These are phyloP conservation scores for Ganoderma boninense DNA, from an alignment of 1,284 basidiomycete genomes.

Conservation along the genomic window DNA sequence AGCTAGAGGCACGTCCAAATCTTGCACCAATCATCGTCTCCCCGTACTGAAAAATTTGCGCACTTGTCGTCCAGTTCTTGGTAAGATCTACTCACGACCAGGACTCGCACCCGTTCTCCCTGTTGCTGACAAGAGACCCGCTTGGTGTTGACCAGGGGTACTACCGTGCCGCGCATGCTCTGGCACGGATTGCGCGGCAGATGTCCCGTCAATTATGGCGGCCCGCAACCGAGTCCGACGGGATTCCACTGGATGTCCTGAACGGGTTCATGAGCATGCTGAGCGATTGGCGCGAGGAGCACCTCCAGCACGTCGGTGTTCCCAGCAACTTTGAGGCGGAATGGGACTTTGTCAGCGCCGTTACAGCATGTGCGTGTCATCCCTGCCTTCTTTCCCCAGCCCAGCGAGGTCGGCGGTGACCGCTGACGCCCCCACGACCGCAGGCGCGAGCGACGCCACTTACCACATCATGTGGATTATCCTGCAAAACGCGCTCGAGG, in stretches of 20 bases:
- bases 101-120: conserved; percentile 15
- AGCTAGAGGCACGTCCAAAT: conserved; percentile 66
- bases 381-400: neutral
- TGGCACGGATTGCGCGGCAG: conserved; percentile 81
- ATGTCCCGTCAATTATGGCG: conserved; percentile 84
- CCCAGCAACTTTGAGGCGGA: conserved; percentile 83
- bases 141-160: conserved; percentile 62
- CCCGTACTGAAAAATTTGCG: conserved; percentile 6
- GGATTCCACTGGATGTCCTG: conserved; percentile 75
- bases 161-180: conserved; percentile 79
- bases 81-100: conserved; percentile 40
- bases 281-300: conserved; percentile 78
- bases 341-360: conserved; percentile 91
- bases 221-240: conserved; percentile 76
- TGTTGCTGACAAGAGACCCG: conserved; percentile 22
- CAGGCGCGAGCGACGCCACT: conserved; percentile 86
- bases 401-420: conserved; percentile 11
- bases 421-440: conserved; percentile 11
- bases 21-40: conserved; percentile 1
- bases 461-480: conserved; percentile 93
- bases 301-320: conserved; percentile 83
- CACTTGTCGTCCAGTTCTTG: conserved; percentile 42
- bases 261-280: conserved; percentile 67
- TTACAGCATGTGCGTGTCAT: conserved; percentile 66
- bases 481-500: conserved; percentile 80